A percentile compares a stretch with the other conserved stretches of the same genome.
Conservation (phyloP, 192 early-diverging fungal genomes). For the Coemansia sp. region DNA sequence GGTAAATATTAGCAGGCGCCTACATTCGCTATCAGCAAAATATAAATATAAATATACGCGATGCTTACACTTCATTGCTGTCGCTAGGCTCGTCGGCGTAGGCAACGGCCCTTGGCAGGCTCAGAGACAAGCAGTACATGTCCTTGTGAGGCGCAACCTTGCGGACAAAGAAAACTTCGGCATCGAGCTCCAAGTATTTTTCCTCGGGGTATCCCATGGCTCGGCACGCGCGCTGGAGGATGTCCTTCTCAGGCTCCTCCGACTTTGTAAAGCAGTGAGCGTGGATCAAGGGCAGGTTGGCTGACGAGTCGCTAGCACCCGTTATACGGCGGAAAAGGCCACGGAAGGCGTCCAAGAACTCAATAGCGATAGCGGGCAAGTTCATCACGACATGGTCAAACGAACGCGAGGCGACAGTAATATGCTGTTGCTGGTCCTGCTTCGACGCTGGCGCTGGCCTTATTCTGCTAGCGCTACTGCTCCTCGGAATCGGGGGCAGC, state of each 20-base stretch:
- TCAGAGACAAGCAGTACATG: constrained; percentile 95
- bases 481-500: constrained; percentile 19
- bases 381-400: constrained; percentile 99
- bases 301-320: constrained; percentile 14
- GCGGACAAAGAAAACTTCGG: constrained; percentile 78
- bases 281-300: constrained; percentile 85
- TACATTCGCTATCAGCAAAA: not conserved
- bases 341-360: constrained; percentile 94
- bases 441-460: constrained; percentile 6
- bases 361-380: constrained; percentile 93
- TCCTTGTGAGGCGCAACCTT: constrained; percentile 99
- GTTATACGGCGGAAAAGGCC: constrained; percentile 68
- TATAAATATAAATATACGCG: not conserved
- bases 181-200: constrained; percentile 32
- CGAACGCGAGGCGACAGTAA: constrained; percentile 39
- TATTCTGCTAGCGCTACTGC: constrained; percentile 10
- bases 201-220: constrained; percentile 59
- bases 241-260: constrained; percentile 68
- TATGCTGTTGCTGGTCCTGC: constrained; percentile 8
- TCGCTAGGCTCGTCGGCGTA: constrained; percentile 36
- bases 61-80: constrained; percentile 33
- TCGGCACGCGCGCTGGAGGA: constrained; percentile 43
- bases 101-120: constrained; percentile 76
- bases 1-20: not conserved
- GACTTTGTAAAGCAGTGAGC: constrained; percentile 94